These are phyloP conservation scores for Sugiyamaella castrensis DNA, from an alignment of 1,139 yeast species.

Conservation along the genomic window DNA sequence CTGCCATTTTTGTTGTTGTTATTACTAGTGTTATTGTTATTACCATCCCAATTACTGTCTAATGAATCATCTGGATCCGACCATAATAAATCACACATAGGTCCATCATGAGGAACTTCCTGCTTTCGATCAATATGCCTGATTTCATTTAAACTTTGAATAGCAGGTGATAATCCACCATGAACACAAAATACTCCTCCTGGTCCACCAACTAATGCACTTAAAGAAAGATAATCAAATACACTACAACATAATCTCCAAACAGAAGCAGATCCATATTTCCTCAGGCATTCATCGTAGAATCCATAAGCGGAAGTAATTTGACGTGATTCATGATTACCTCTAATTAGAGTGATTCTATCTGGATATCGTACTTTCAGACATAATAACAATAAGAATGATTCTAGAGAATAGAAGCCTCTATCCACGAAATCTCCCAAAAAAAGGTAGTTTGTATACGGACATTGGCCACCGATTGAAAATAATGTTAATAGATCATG, in stretches of 20 bases:
- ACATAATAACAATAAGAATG: constrained; percentile 68
- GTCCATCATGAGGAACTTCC: constrained; percentile 98
- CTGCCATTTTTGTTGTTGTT: constrained; percentile 7
- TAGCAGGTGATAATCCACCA: constrained; percentile 93
- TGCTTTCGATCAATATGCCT: constrained; percentile 80
- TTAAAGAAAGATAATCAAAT: constrained; percentile 87
- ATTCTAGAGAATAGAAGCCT: constrained; percentile 91
- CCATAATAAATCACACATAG: constrained; percentile 97
- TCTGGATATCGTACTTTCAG: constrained; percentile 94
- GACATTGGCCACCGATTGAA: constrained; percentile 81
- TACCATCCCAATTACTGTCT: constrained; percentile 20
- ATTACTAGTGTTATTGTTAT: constrained; percentile 13
- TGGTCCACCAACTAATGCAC: constrained; percentile 81
- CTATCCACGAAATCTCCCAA: constrained; percentile 89
- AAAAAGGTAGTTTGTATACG: constrained; percentile 69
- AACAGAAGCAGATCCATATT: constrained; percentile 90
- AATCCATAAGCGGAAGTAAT: constrained; percentile 98
- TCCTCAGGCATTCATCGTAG: constrained; percentile 92
- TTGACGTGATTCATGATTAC: constrained; percentile 95
- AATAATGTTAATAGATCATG: constrained; percentile 88
- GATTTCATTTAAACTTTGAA: constrained; percentile 79
- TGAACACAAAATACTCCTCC: constrained; percentile 88
- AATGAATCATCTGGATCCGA: constrained; percentile 86
- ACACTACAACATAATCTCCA: constrained; percentile 78
- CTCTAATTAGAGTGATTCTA: constrained; percentile 86